Evolutionary conservation across 345 rosid species (phyloP).

Genomic region (Reutealis trisperma): DNA sequence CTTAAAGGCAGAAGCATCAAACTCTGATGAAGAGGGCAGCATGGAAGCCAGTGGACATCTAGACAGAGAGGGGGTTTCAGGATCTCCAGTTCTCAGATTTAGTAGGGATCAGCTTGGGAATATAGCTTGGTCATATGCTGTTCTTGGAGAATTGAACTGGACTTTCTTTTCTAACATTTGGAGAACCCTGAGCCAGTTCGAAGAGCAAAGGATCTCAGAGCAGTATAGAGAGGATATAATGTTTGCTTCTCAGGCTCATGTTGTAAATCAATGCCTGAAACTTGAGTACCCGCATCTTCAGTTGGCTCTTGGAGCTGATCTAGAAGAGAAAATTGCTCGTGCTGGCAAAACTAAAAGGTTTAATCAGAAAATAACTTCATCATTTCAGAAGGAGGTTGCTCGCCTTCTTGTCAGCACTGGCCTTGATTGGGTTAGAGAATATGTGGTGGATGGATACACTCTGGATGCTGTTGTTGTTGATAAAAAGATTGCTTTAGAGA

Average conservation of each 20-base stretch:
- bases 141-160: slow-evolving; percentile 66
- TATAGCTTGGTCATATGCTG: slow-evolving; percentile 97
- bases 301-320: slow-evolving; percentile 48
- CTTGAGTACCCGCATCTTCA: slow-evolving; percentile 77
- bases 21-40: slow-evolving; percentile 13
- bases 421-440: slow-evolving; percentile 83
- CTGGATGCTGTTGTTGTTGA: slow-evolving; percentile 81
- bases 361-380: slow-evolving; percentile 81
- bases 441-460: slow-evolving; percentile 66
- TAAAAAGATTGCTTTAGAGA: slow-evolving; percentile 83
- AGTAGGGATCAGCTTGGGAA: slow-evolving; percentile 87
- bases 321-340: slow-evolving; percentile 63
- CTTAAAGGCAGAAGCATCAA: slow-evolving; percentile 28
- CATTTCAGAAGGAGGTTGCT: slow-evolving; percentile 85
- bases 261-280: slow-evolving; percentile 83
- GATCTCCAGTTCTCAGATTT: slow-evolving; percentile 53
- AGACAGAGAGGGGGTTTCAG: slow-evolving; percentile 30
- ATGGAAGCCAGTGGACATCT: slow-evolving; percentile 22
- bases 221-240: slow-evolving; percentile 83
- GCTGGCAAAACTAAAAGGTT: slow-evolving; percentile 85
- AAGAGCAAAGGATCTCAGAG: slow-evolving; percentile 83
- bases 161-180: slow-evolving; percentile 69
- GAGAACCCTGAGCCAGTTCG: slow-evolving; percentile 55
- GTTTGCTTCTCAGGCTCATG: slow-evolving; percentile 89
- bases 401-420: slow-evolving; percentile 86